These are phyloP conservation scores for Cutaneotrichosporon spelunceum DNA, from an alignment of 1,284 basidiomycete genomes.

Conservation along the genomic window DNA sequence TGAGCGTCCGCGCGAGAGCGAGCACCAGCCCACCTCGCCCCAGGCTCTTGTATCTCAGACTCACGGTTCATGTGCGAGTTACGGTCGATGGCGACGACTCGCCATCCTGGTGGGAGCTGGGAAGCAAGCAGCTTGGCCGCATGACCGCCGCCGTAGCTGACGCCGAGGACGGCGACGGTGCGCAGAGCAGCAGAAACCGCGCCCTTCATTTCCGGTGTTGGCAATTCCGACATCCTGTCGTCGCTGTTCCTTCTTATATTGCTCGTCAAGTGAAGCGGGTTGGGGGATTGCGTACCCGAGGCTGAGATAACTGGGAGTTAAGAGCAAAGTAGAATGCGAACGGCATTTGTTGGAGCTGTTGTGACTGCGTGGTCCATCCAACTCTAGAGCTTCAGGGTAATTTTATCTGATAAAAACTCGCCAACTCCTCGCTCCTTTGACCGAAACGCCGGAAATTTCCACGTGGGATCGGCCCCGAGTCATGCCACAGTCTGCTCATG, in stretches of 20 bases:
- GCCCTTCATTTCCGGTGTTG: not conserved
- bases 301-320: not conserved
- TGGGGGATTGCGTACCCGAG: not conserved
- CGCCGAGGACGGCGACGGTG: slow-evolving; percentile 62
- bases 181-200: not conserved
- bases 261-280: not conserved
- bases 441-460: not conserved
- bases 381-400: not conserved
- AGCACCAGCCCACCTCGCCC: slow-evolving; percentile 20
- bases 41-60: slow-evolving; percentile 10
- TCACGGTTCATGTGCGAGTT: slow-evolving; percentile 58
- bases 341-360: too few species aligned
- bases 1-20: not conserved
- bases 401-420: not conserved
- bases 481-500: too few species aligned
- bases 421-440: not conserved
- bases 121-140: slow-evolving; percentile 61
- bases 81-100: slow-evolving; percentile 67
- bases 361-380: not conserved
- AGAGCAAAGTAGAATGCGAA: not conserved
- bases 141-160: slow-evolving; percentile 59
- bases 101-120: slow-evolving; percentile 60
- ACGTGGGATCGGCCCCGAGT: not conserved
- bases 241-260: not conserved
- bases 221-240: not conserved